Evolutionary conservation across 179 eudicot genomes (phyloP), one percentile per base, ranked within the genome.

Genomic region (Dionaea muscipula): DNA sequence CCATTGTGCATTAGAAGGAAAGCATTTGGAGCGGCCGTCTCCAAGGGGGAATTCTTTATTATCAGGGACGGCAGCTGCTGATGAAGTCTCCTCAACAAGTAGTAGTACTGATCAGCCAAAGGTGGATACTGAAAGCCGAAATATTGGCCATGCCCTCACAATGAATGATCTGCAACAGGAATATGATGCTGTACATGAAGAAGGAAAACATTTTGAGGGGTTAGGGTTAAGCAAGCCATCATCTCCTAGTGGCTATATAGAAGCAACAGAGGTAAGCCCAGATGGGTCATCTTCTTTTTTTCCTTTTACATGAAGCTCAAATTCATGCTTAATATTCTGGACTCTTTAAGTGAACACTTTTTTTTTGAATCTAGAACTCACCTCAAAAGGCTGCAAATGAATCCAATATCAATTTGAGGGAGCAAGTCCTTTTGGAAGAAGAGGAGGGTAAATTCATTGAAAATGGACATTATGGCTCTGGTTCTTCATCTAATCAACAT

Each of bases 381-480:
- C 19, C 40, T 22, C 27, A 24, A 28, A 47, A 54, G 4, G 35
- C 48, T 36, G 57, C 18, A 51, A 19, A 6, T 7, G 67, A 56
- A 26, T 17, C 27, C 21, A 35, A 60, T 49, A 33, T 25, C 38
- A 21, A 12, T 53, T 2, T 33, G 0, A 62, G 40, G 4, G 62
- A 54, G 37, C 36, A 17, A 16, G 37, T 33, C 12, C 47, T 47
- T 47, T 52, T 36, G 16, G 65, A 57, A 27, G 35, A 4, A 1
- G 22, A 25, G 20, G 53, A 49, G 4, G 3, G 24, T 24, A 49
- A 49, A 24, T 49, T 17, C 5, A 25, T 26, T 13, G 35, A 49
- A 49, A 7, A 49, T 24, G 53, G 3, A 1, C 24, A 1, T 22
- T 22, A 49, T 49, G 53, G 18, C 25, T 26, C 53, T 10, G 24